Base-by-base conservation (phyloP, 805 yeast genomes). In the Candida rishiriensis region DNA sequence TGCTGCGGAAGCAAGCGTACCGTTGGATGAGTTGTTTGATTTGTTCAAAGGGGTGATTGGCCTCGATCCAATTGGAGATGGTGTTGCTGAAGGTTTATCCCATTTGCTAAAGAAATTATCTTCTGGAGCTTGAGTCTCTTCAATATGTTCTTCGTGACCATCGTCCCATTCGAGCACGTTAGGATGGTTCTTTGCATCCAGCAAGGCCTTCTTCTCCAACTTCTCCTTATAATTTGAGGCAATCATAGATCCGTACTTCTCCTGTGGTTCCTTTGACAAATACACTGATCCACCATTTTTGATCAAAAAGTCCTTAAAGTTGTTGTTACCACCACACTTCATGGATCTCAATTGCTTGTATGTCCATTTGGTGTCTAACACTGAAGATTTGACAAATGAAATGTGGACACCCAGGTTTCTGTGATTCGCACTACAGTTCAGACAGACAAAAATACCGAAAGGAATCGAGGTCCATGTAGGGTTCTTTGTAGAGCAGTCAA, bases 401-500 rank as follows among this genome's bases (percentile, higher is more conserved):
- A 93, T 83, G 64, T 93, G 99, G 33, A 90, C 97, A 47, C 99
- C 99, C 68, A 93, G 68, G 64, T 89, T 89, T 66, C 99, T 80
- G 71, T 93, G 99, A 41, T 85, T 88, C 3, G 98, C 90, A 42
- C 96, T 86, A 66, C 99, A 93, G 64, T 93, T 96, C 48, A 90
- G 75, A 71, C 99, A 93, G 47, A 93, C 70, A 63, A 90, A 78
- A 41, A 90, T 86, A 44, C 97, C 99, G 66, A 88, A 91, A 12
- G 98, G 96, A 43, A 91, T 89, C 12, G 98, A 91, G 3, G 99
- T 88, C 99, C 99, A 93, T 0, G 98, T 88, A 32, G 99, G 98
- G 64, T 90, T 90, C 61, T 86, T 88, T 56, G 90, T 86, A 42
- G 85, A 78, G 66, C 99, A 93, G 63, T 93, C 99, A 68, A 93